Conservation (phyloP, 257 asterid species). For the Rhazya stricta region DNA sequence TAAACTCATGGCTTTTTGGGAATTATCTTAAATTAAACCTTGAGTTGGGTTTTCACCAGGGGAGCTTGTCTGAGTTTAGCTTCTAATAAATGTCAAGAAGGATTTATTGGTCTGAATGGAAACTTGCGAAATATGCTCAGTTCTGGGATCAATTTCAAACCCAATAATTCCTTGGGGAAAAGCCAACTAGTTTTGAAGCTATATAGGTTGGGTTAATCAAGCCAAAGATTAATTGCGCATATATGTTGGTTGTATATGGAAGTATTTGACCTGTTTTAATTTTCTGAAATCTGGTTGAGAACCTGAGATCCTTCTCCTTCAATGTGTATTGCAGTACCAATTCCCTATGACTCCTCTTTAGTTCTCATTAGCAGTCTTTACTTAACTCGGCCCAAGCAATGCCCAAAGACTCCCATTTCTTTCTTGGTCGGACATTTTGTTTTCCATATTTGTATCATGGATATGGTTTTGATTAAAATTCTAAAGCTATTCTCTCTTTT, state of each 20-base stretch:
- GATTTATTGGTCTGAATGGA: not conserved
- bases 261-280: not conserved
- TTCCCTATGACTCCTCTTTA: not conserved
- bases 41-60: not conserved
- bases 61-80: not conserved
- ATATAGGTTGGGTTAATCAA: not conserved
- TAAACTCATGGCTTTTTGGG: not conserved
- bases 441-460: not conserved
- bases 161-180: not conserved
- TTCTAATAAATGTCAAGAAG: no score
- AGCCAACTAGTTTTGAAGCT: not conserved
- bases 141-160: not conserved
- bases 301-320: slow-evolving; percentile 10
- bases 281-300: not conserved
- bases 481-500: not conserved
- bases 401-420: no score
- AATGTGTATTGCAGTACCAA: not conserved
- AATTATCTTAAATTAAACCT: not conserved
- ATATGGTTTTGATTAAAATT: not conserved
- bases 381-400: not conserved
- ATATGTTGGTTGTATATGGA: not conserved
- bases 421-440: not conserved
- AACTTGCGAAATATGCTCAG: not conserved
- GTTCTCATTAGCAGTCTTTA: no score
- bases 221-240: not conserved